Base-by-base conservation (phyloP, 108 stramenopile species). In the Ochromonas danica region DNA sequence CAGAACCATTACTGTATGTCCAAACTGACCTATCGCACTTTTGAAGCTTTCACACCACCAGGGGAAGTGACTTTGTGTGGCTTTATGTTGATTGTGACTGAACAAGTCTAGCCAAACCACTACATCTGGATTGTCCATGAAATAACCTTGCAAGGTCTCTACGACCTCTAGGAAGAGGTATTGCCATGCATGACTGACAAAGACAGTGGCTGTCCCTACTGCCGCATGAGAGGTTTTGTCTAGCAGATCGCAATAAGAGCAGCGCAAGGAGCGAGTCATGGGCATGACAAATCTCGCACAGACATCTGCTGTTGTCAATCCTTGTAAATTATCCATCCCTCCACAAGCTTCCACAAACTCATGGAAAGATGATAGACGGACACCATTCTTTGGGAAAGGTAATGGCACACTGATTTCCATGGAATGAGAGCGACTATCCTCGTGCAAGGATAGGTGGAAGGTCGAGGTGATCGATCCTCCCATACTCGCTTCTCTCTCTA, bases 281-380 rank as follows among this genome's bases (percentile, higher is more conserved):
- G 67, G 67, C 67, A 70, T 70, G 17, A 70, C 36, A 70, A 70
- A 70, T 70, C 22, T 57, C 10, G 10, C 22, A 22, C 51, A 57
- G 17, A 57, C 51, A 57, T 57, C 51, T 57, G 51, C 22, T 57
- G 51, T 57, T 57, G 51, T 57, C 51, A 57, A 57, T 17, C 51
- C 51, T 57, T 22, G 51, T 57, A 57, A 17, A 57, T 57, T 57
- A 10, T 57, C 51, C 17, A 57, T 22, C 10, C 51, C 51, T 57
- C 51, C 51, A 57, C 51, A 57, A 17, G 10, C 22, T 10, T 57
- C 51, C 10, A 57, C 22, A 10, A 57, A 17, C 22, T 57, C 51
- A 10, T 57, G 51, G 51, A 57, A 57, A 22, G 10, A 57, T 10
- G 17, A 17, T 22, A 57, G 51, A 17, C 51, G 51, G 22, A 57